phyloP scores from a whole-genome alignment of 805 yeast genomes.

The Isabelozyma heimii region DNA sequence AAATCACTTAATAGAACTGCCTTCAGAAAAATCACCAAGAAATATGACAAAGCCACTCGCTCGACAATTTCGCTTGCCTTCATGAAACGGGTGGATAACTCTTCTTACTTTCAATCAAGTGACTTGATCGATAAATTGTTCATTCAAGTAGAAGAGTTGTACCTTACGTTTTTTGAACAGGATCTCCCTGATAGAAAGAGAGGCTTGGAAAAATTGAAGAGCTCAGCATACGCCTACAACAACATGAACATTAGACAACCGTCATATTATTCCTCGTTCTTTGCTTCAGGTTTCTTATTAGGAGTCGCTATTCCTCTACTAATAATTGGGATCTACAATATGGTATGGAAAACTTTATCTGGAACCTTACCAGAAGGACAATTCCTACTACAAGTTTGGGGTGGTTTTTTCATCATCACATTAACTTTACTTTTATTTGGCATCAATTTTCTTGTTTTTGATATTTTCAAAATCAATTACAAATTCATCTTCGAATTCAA shows the following conservation, averaged over 20 bases:
- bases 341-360: slow-evolving; percentile 37
- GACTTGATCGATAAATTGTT: slow-evolving; percentile 65
- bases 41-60: slow-evolving; percentile 74
- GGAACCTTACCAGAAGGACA: slow-evolving; percentile 52
- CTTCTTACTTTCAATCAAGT: slow-evolving; percentile 57
- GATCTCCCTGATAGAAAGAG: slow-evolving; percentile 52
- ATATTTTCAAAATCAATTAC: slow-evolving; percentile 74
- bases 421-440: slow-evolving; percentile 65
- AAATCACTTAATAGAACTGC: slow-evolving; percentile 81
- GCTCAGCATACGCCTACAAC: slow-evolving; percentile 39
- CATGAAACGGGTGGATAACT: slow-evolving; percentile 53
- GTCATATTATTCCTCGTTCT: slow-evolving; percentile 44
- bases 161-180: slow-evolving; percentile 61
- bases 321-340: slow-evolving; percentile 54
- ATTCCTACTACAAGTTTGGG: slow-evolving; percentile 84
- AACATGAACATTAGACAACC: slow-evolving; percentile 23
- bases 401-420: slow-evolving; percentile 71
- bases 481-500: slow-evolving; percentile 89
- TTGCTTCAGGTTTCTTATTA: slow-evolving; percentile 61
- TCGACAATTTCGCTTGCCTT: slow-evolving; percentile 44
- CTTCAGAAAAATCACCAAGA: slow-evolving; percentile 82
- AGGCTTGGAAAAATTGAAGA: slow-evolving; percentile 64
- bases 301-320: slow-evolving; percentile 74
- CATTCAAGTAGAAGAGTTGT: slow-evolving; percentile 64
- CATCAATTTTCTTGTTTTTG: slow-evolving; percentile 71